Evolutionary conservation across 495 filamentous ascomycete species (phyloP).

Genomic region (Talaromyces borbonicus): DNA sequence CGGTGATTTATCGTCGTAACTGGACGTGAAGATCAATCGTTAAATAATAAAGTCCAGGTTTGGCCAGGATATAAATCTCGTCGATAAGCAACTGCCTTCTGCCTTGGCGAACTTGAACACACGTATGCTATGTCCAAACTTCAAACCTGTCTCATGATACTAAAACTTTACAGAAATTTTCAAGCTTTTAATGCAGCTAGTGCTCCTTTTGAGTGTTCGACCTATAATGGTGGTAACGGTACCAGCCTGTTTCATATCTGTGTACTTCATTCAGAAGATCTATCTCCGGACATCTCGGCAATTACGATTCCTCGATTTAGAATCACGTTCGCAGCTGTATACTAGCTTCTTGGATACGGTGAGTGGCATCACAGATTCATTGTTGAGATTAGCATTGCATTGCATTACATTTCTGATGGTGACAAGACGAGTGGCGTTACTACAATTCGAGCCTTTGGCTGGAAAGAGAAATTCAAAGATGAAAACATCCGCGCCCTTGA

Average conservation of each 20-base stretch:
- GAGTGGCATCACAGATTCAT: background rate
- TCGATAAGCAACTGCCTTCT: slow-evolving; percentile 27
- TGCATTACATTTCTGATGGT: background rate
- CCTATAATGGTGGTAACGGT: slow-evolving; percentile 9
- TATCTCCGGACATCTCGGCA: slow-evolving; percentile 15
- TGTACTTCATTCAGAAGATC: slow-evolving; percentile 12
- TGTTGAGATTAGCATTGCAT: background rate
- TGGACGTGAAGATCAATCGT: background rate
- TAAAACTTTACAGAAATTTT: slow-evolving; percentile 8
- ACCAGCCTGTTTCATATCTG: slow-evolving; percentile 7
- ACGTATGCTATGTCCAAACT: slow-evolving; percentile 10
- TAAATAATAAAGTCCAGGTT: slow-evolving; percentile 17
- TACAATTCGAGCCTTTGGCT: slow-evolving; percentile 42
- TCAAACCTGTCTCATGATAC: background rate
- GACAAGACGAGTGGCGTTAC: slow-evolving; percentile 26
- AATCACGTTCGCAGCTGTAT: slow-evolving; percentile 27
- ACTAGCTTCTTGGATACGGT: slow-evolving; percentile 38
- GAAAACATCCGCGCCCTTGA: background rate
- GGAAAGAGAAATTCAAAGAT: slow-evolving; percentile 11
- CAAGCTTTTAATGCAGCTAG: slow-evolving; percentile 18
- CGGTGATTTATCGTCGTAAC: background rate
- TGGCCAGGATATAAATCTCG: slow-evolving; percentile 32
- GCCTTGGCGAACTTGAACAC: slow-evolving; percentile 10
- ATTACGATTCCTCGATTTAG: slow-evolving; percentile 18
- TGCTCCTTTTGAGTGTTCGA: slow-evolving; percentile 17